A percentile compares a stretch with the other conserved stretches of the same genome.
These are phyloP conservation scores for Eutrema japonicum DNA, from an alignment of 345 rosid species.

Conservation along the genomic window DNA sequence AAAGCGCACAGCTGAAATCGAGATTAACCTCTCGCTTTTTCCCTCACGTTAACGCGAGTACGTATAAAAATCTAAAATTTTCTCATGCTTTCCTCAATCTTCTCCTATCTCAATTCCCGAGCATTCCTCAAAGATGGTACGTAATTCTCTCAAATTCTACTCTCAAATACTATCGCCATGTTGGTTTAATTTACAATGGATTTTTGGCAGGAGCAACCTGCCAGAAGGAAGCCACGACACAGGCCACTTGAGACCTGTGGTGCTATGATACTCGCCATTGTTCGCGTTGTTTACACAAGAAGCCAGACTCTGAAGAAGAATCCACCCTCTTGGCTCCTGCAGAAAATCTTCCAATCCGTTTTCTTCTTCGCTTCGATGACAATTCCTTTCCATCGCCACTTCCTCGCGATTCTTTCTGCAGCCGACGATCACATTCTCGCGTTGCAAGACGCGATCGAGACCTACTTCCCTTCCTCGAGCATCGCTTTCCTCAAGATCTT, in stretches of 20 bases:
- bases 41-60: not conserved
- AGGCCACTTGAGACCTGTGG: conserved; percentile 69
- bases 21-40: conserved; percentile 36
- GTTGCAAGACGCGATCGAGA: conserved; percentile 48
- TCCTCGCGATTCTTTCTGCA: conserved; percentile 47
- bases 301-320: conserved; percentile 41
- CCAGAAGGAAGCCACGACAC: conserved; percentile 36
- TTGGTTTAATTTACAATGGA: not conserved
- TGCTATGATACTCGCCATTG: conserved; percentile 45
- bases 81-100: conserved; percentile 40
- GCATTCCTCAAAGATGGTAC: conserved; percentile 38
- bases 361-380: conserved; percentile 29
- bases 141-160: not conserved
- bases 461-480: conserved; percentile 56
- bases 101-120: not conserved
- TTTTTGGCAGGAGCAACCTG: conserved; percentile 37
- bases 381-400: conserved; percentile 42
- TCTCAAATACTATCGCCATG: not conserved
- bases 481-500: conserved; percentile 53
- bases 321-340: conserved; percentile 41
- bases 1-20: conserved; percentile 19
- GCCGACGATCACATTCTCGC: conserved; percentile 57
- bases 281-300: conserved; percentile 46
- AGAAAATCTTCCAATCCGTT: conserved; percentile 17
- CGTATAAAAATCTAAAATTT: conserved; percentile 31